phyloP scores from a whole-genome alignment of 345 rosid genomes.

The Salix caprea region DNA sequence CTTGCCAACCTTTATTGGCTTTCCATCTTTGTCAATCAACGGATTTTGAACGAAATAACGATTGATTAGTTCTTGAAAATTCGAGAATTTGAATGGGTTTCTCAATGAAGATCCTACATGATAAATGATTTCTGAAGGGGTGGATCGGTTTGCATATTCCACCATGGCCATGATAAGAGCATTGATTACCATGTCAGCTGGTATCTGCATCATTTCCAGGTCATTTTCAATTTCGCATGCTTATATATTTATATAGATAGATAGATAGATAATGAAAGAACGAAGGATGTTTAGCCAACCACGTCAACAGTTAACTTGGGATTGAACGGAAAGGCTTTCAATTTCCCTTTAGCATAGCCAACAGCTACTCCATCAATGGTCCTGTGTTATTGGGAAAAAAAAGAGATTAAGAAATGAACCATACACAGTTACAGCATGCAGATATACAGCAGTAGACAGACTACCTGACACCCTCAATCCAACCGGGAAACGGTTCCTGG shows the following conservation, averaged over 20 bases:
- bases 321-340: slow-evolving; percentile 7
- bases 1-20: background rate
- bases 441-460: too few species aligned
- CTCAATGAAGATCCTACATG: slow-evolving; percentile 27
- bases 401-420: too few species aligned
- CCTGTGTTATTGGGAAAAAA: background rate
- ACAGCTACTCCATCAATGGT: slow-evolving; percentile 6
- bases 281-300: background rate
- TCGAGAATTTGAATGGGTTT: slow-evolving; percentile 7
- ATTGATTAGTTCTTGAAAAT: background rate
- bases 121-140: slow-evolving; percentile 2
- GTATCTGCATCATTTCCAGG: slow-evolving; percentile 37
- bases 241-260: too few species aligned
- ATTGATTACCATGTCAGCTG: slow-evolving; percentile 89
- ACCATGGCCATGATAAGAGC: slow-evolving; percentile 54
- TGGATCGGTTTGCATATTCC: background rate
- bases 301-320: background rate
- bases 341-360: slow-evolving; percentile 14
- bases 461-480: slow-evolving; percentile 17
- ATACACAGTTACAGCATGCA: too few species aligned
- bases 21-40: background rate
- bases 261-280: background rate
- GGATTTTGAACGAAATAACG: background rate
- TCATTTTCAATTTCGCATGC: too few species aligned
- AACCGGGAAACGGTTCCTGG: slow-evolving; percentile 18